Evolutionary conservation across 2,329 filamentous ascomycete genomes (phyloP).

Genomic region (Colletotrichum gloeosporioides): DNA sequence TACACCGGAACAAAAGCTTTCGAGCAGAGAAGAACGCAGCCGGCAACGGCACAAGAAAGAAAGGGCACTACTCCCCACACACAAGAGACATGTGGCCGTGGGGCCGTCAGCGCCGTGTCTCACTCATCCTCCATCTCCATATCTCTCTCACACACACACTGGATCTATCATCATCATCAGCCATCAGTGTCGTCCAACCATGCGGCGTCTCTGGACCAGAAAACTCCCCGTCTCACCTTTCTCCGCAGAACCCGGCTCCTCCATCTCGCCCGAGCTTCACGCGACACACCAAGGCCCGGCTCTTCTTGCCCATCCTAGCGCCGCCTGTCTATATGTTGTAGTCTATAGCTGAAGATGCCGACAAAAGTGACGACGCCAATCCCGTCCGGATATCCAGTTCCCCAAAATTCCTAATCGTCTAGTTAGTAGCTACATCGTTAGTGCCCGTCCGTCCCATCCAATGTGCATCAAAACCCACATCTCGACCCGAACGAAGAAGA

Average conservation of each 20-base stretch:
- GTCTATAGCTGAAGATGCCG: background rate
- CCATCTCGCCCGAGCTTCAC: background rate
- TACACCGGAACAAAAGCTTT: background rate
- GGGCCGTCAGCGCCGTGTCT: background rate
- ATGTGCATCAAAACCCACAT: background rate
- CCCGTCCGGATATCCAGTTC: background rate
- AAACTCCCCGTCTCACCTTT: background rate
- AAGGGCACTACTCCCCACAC: background rate
- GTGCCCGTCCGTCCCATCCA: background rate
- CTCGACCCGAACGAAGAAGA: background rate
- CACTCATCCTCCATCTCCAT: background rate
- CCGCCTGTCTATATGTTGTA: background rate
- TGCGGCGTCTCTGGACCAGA: background rate
- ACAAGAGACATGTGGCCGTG: background rate
- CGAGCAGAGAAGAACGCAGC: background rate
- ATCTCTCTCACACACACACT: background rate
- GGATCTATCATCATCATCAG: background rate
- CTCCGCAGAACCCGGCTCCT: background rate
- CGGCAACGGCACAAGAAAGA: background rate
- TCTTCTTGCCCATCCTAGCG: background rate
- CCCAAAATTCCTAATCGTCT: background rate
- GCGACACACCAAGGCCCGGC: background rate
- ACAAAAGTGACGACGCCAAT: background rate
- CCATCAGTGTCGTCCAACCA: background rate
- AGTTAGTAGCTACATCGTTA: background rate